These are phyloP conservation scores for Cyclanthera cordifolia DNA, from an alignment of 306 rosid genomes.

Conservation along the genomic window DNA sequence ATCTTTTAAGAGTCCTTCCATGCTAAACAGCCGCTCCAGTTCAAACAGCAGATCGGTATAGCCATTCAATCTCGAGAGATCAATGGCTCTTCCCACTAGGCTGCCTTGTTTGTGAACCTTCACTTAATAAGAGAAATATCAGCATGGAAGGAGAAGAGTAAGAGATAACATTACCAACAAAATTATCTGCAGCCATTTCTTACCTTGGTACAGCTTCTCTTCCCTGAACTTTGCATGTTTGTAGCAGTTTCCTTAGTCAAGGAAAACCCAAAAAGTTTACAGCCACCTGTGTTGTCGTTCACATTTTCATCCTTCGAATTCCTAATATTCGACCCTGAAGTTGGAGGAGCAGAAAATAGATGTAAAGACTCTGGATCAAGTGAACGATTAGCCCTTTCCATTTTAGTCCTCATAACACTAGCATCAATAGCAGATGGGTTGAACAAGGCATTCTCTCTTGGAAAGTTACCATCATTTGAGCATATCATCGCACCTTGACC, in stretches of 20 bases:
- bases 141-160: conserved; percentile 42
- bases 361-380: conserved; percentile 42
- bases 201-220: conserved; percentile 95
- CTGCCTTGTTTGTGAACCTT: conserved; percentile 99
- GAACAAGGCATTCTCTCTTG: conserved; percentile 33
- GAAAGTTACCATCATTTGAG: conserved; percentile 36
- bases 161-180: conserved; percentile 30
- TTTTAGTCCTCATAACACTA: conserved; percentile 36
- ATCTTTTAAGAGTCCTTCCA: conserved; percentile 85
- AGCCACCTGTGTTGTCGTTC: conserved; percentile 35
- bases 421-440: conserved; percentile 34
- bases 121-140: conserved; percentile 39
- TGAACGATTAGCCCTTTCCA: conserved; percentile 26
- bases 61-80: conserved; percentile 73
- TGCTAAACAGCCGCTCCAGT: conserved; percentile 80
- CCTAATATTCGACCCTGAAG: conserved; percentile 25
- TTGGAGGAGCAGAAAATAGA: conserved; percentile 28
- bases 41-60: conserved; percentile 63
- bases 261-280: conserved; percentile 76
- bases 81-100: conserved; percentile 92
- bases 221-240: conserved; percentile 38
- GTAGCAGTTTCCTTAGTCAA: conserved; percentile 47
- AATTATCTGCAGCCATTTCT: conserved; percentile 40
- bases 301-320: conserved; percentile 44
- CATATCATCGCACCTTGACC: conserved; percentile 35